Evolutionary conservation across 257 asterid species (phyloP).

Genomic region (Penstemon eatonii): DNA sequence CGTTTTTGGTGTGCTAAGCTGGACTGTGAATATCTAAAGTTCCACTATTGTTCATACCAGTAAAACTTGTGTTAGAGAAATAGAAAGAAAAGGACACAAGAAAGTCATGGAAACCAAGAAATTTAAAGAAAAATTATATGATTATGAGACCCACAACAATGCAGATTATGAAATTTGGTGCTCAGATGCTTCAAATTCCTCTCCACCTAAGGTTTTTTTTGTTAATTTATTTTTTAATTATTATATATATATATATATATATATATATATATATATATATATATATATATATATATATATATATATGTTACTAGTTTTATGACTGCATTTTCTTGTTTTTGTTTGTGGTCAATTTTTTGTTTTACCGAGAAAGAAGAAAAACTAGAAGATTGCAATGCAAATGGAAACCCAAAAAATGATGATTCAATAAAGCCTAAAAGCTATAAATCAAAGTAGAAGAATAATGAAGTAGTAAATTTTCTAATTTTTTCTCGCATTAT

Average conservation of each 20-base stretch:
- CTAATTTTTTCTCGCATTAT: background rate
- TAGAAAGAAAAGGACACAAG: background rate
- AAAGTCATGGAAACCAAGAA: conserved; percentile 18
- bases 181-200: no score
- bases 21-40: no score
- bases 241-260: background rate
- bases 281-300: background rate
- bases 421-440: conserved; percentile 37
- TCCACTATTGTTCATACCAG: background rate
- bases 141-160: no score
- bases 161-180: no score
- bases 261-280: background rate
- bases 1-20: no score
- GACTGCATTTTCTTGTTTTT: conserved; percentile 14
- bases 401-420: conserved; percentile 40
- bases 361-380: conserved; percentile 32
- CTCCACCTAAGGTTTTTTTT: no score
- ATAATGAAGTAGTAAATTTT: conserved; percentile 42
- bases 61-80: conserved; percentile 23
- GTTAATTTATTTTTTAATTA: background rate
- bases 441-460: conserved; percentile 44
- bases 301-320: conserved; percentile 2
- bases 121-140: no score
- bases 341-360: conserved; percentile 11
- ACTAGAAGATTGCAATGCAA: conserved; percentile 31